Percentiles rank a stretch among this genome's conserved stretches.
These are phyloP conservation scores for Vigna angularis DNA, from an alignment of 306 rosid species.

Conservation along the genomic window DNA sequence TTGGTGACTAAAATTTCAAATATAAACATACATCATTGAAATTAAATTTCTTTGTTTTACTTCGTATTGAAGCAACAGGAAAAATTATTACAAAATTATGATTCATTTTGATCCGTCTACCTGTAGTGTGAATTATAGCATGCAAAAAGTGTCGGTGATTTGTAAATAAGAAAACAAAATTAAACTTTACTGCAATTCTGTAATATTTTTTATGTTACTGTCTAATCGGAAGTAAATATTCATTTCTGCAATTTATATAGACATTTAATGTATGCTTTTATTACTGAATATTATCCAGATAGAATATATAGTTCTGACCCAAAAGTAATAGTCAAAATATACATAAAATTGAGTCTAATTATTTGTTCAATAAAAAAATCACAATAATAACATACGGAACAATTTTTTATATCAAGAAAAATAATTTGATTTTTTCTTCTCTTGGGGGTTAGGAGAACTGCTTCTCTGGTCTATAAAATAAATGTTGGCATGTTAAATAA, in stretches of 20 bases:
- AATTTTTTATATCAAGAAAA: not conserved
- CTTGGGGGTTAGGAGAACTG: not conserved
- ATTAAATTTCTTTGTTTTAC: constrained; percentile 7
- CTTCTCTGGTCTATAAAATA: not conserved
- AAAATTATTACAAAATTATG: constrained; percentile 3
- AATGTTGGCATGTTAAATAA: not conserved
- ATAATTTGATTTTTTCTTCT: not conserved
- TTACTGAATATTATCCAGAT: not conserved
- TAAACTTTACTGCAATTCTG: not conserved
- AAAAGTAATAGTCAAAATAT: not conserved
- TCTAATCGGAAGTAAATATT: not conserved
- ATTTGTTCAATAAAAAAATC: not conserved
- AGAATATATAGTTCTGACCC: not conserved
- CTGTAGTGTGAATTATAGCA: constrained; percentile 1
- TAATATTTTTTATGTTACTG: not conserved
- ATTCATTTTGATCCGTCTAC: not conserved
- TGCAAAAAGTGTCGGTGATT: not conserved
- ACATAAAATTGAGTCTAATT: not conserved
- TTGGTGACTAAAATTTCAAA: not conserved
- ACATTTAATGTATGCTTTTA: not conserved
- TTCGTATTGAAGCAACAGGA: constrained; percentile 27
- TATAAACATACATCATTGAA: not conserved
- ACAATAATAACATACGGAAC: not conserved
- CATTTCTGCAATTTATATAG: not conserved
- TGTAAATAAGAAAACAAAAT: not conserved